Conservation (phyloP, 768 basidiomycete genomes). For the Rhizopogon roseolus region DNA sequence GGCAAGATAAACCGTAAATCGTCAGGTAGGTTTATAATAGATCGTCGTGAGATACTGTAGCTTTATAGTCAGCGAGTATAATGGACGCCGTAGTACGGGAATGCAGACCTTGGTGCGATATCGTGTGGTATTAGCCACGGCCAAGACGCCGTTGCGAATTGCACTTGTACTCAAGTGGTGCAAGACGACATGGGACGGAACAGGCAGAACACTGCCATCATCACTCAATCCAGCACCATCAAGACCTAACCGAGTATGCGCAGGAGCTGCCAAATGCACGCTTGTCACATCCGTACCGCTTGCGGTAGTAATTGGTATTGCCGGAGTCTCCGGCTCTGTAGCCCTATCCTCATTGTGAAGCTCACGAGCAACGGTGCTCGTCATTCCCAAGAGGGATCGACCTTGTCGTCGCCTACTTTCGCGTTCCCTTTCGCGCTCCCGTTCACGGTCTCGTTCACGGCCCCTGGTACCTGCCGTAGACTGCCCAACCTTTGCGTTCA, state of each 20-base stretch:
- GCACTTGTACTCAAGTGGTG: conserved; percentile 95
- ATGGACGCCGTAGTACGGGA: conserved; percentile 1
- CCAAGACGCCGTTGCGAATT: conserved; percentile 88
- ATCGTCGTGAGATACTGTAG: conserved; percentile 79
- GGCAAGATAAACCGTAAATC: not conserved
- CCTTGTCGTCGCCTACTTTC: conserved; percentile 26
- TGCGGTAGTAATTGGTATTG: conserved; percentile 33
- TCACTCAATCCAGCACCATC: conserved; percentile 56
- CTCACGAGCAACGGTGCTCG: conserved; percentile 27
- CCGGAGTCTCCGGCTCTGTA: conserved; percentile 15
- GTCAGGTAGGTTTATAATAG: conserved; percentile 65
- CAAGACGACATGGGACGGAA: conserved; percentile 90
- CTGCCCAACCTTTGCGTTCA: conserved; percentile 50
- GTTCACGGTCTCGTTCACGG: conserved; percentile 26
- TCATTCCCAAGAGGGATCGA: conserved; percentile 30
- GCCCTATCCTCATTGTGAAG: conserved; percentile 15
- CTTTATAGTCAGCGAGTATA: conserved; percentile 12
- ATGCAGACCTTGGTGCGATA: conserved; percentile 80
- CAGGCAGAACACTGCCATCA: conserved; percentile 86
- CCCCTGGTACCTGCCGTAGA: conserved; percentile 28
- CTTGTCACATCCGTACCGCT: conserved; percentile 33
- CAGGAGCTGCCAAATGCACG: conserved; percentile 18
- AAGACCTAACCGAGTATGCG: conserved; percentile 28
- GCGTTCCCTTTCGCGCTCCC: conserved; percentile 29
- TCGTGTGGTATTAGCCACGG: conserved; percentile 87